Evolutionary conservation across 2,329 filamentous ascomycete genomes (phyloP), one percentile per base, ranked within the genome.

Genomic region (Trichoderma sp.): DNA sequence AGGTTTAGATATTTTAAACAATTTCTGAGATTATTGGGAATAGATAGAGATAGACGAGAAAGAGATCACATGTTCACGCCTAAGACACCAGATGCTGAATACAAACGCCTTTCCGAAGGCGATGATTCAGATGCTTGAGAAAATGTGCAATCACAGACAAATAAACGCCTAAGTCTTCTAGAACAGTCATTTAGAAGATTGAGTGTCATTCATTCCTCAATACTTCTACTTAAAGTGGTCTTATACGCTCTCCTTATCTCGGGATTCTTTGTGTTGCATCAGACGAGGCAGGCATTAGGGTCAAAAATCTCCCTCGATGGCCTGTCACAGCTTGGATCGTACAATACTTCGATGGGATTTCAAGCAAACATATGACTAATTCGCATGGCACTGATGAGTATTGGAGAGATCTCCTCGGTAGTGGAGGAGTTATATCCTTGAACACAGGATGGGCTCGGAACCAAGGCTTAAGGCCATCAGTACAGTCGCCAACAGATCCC

Each of bases 381-480:
- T 22, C 57, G 1, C 57, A 17, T 2, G 37, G 48, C 22, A 39
- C 57, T 7, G 39, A 48, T 19, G n/a, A 25, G 9, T 45, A 60
- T 17, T 34, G 57, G 57, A 48, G 6, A 22, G 27, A 48, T 0
- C 61, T 70, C 27, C 61, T 70, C 9, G 65, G 63, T 19, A 67
- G 52, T 9, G 66, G 65, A 29, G 66, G 70, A 4, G 70, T 70
- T 3, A 61, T 70, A 13, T 70, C 70, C 0, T 19, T 70, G n/a
- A 59, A 67, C 32, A 70, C 60, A 27, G 48, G 68, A 25, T 70
- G 65, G 70, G 68, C 70, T 25, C 61, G 29, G 3, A 34, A 60
- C 2, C 66, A 69, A 34, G 70, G 68, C 5, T 64, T 70, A 10
- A 66, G 66, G 15, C 59, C 61, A 34, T 68, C 70, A 12, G 61